Evolutionary conservation across 2,329 filamentous ascomycete species (phyloP).

Genomic region (Arthrobotrys entomopaga): DNA sequence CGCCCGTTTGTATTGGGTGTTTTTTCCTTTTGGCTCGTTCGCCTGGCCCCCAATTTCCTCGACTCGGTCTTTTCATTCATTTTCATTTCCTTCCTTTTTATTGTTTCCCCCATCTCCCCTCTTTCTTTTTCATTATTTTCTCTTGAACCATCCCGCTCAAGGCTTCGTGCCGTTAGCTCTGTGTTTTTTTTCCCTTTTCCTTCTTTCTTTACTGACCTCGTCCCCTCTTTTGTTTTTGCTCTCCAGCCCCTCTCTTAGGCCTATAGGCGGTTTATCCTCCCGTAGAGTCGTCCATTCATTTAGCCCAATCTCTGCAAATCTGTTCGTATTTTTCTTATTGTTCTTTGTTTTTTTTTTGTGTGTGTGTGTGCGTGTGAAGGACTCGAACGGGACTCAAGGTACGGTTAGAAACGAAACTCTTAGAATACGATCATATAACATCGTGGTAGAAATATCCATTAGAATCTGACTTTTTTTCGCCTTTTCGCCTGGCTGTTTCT

Average conservation of each 20-base stretch:
- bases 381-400: slow-evolving; percentile 13
- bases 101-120: slow-evolving; percentile 53
- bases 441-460: too few relatives aligned
- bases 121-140: slow-evolving; percentile 49
- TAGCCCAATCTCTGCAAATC: slow-evolving; percentile 61
- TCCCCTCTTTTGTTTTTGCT: slow-evolving; percentile 63
- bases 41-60: slow-evolving; percentile 51
- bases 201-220: slow-evolving; percentile 57
- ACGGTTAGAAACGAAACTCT: slow-evolving; percentile 4
- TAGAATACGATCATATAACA: neutral
- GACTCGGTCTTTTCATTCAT: slow-evolving; percentile 43
- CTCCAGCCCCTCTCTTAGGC: slow-evolving; percentile 62
- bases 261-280: slow-evolving; percentile 60
- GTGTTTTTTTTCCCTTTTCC: slow-evolving; percentile 4
- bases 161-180: slow-evolving; percentile 57
- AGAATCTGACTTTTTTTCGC: too few relatives aligned
- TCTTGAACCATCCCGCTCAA: slow-evolving; percentile 53
- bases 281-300: slow-evolving; percentile 63
- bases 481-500: too few relatives aligned
- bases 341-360: too few relatives aligned
- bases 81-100: slow-evolving; percentile 53
- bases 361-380: neutral
- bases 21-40: slow-evolving; percentile 53
- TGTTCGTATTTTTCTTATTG: slow-evolving; percentile 50
- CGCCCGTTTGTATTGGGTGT: slow-evolving; percentile 40